Percentiles rank a stretch among this genome's conserved stretches.
These are phyloP conservation scores for Cardamine resedifolia DNA, from an alignment of 345 rosid species.

Conservation along the genomic window DNA sequence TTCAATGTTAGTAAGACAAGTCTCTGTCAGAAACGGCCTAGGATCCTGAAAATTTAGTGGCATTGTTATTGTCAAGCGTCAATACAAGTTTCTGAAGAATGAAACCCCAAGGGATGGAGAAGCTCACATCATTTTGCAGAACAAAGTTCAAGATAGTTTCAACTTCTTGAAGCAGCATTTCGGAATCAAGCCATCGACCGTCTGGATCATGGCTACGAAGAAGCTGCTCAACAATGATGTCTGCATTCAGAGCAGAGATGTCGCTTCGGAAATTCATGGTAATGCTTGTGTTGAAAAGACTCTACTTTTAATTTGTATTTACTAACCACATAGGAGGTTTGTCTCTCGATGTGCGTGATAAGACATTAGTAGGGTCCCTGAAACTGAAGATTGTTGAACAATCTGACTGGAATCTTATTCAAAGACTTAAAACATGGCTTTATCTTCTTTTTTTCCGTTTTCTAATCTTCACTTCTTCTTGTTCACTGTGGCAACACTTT, in stretches of 20 bases:
- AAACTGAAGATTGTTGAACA: constrained; percentile 33
- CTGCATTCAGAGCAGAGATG: constrained; percentile 42
- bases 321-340: neutral
- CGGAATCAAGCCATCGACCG: constrained; percentile 63
- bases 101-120: constrained; percentile 9
- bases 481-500: constrained; percentile 18
- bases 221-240: constrained; percentile 53
- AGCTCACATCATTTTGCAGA: constrained; percentile 37
- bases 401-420: constrained; percentile 35
- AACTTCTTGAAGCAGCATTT: constrained; percentile 52
- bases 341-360: constrained; percentile 17
- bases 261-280: constrained; percentile 26
- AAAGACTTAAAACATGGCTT: constrained; percentile 16
- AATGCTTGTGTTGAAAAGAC: neutral
- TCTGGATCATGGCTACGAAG: constrained; percentile 74
- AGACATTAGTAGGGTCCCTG: constrained; percentile 29
- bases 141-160: constrained; percentile 56
- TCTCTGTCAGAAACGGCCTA: constrained; percentile 14
- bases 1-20: constrained; percentile 41
- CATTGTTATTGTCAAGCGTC: neutral
- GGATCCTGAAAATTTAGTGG: constrained; percentile 44
- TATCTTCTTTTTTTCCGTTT: constrained; percentile 15
- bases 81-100: neutral
- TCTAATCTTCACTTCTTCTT: neutral
- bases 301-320: neutral